Base-by-base conservation (phyloP, 495 filamentous ascomycete species). In the Chaetomium cochliodes region DNA sequence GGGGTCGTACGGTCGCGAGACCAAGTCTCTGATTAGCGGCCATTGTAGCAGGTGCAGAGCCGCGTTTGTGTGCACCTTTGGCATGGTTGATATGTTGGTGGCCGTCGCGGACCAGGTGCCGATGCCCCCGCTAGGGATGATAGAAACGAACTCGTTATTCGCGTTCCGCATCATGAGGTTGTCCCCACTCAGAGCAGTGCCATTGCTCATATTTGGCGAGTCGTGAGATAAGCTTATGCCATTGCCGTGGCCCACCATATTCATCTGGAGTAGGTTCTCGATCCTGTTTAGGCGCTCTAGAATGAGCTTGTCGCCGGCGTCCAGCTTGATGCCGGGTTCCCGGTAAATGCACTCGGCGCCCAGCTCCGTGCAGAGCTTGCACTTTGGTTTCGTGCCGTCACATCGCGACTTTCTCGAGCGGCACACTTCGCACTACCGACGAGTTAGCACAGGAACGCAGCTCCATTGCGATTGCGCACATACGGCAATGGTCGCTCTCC, bases 291-390 rank as follows among this genome's bases (percentile, higher is more conserved):
- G 78, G 54, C 87, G 87, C 68, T 92, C 90, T 25, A 93, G 79
- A 63, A 93, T 93, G 47, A 92, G 83, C 72, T 91, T 92, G 75
- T 92, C 90, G 61, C 90, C 90, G 33, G 90, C 90, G 74, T 92
- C 90, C 30, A 92, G 86, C 74, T 93, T 93, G 77, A 92, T 92
- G 5, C 90, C 90, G 18, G 90, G 90, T 74, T 93, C 90, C 52
- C 90, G 84, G 71, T 93, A 93, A 63, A 91, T 83, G 73, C 90
- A 93, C 64, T 92, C 90, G 18, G 88, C 90, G 65, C 90, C 88
- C 47, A 93, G 80, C 72, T 92, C 90, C 18, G 87, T 87, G 75
- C 90, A 93, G 20, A 93, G 86, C 74, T 89, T 87, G 73, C 90
- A 93, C 74, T 91, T 92, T 16, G 90, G 90, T 63, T 90, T 87